Conservation (phyloP, 768 basidiomycete species). For the Scleroderma bovista region DNA sequence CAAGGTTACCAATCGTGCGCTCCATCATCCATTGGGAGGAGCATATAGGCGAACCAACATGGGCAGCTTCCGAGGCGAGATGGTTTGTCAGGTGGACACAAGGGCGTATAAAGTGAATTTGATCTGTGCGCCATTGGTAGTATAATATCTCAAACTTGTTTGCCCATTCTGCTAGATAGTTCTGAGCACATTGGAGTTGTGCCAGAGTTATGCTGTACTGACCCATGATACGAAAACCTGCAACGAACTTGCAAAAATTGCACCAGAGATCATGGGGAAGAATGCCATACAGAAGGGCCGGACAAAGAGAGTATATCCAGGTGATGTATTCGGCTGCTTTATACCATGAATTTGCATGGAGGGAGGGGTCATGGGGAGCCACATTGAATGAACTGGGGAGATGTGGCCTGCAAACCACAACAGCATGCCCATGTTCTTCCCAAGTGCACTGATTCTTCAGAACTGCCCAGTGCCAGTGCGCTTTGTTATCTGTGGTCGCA, state of each 20-base stretch:
- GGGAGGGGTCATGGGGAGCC: slow-evolving; percentile 13
- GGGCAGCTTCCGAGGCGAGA: slow-evolving; percentile 1
- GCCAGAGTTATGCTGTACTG: not conserved
- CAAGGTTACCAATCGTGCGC: slow-evolving; percentile 20
- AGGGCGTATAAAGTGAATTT: slow-evolving; percentile 23
- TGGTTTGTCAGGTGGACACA: slow-evolving; percentile 24
- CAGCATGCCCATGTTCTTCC: not conserved
- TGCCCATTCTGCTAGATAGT: slow-evolving; percentile 18
- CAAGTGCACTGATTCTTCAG: not conserved
- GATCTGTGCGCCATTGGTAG: slow-evolving; percentile 13
- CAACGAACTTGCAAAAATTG: not conserved
- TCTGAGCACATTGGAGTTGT: not conserved
- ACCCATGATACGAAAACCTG: not conserved
- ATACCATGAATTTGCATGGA: not conserved
- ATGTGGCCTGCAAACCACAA: slow-evolving; percentile 12
- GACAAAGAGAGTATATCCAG: slow-evolving; percentile 1
- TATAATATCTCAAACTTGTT: slow-evolving; percentile 26
- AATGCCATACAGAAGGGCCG: not conserved
- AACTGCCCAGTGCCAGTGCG: not conserved
- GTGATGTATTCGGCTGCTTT: not conserved
- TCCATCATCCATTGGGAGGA: slow-evolving; percentile 28
- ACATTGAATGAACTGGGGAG: slow-evolving; percentile 15
- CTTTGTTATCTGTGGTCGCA: not conserved
- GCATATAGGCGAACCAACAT: slow-evolving; percentile 13
- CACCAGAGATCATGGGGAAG: not conserved